Evolutionary conservation across 176 grass and related monocot genomes (phyloP).

Genomic region (Musa itinerans): DNA sequence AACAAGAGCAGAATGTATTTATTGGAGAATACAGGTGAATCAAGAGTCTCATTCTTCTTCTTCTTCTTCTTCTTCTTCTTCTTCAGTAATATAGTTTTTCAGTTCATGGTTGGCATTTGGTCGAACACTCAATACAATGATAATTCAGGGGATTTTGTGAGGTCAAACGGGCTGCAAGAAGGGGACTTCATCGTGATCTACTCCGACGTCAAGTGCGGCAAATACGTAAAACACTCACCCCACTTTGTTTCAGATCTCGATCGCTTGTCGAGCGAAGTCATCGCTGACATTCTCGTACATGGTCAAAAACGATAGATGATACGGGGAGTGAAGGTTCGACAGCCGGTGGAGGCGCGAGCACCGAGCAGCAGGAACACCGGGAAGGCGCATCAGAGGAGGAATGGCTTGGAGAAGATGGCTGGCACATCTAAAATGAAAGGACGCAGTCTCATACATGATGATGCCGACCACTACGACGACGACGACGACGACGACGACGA

Average conservation of each 20-base stretch:
- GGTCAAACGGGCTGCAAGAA: constrained; percentile 63
- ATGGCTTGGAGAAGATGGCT: not conserved
- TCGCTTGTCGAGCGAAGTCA: too few relatives aligned
- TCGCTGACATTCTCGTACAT: too few relatives aligned
- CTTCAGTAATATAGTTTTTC: not conserved
- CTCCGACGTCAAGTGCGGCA: constrained; percentile 69
- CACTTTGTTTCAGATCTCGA: not conserved
- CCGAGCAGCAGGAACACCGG: constrained; percentile 10
- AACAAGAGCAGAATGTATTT: constrained; percentile 99
- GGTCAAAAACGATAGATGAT: constrained; percentile 43
- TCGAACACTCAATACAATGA: not conserved
- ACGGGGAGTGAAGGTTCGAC: constrained; percentile 66
- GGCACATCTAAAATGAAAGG: not conserved
- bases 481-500: too few relatives aligned
- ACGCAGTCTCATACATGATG: not conserved
- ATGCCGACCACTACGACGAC: not conserved
- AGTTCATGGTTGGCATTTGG: not conserved
- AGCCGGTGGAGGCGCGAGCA: constrained; percentile 13
- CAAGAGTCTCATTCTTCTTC: not conserved
- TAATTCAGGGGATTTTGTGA: constrained; percentile 61
- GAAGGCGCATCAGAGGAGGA: not conserved
- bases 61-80: not conserved
- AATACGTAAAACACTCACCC: constrained; percentile 50
- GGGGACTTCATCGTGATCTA: constrained; percentile 92
- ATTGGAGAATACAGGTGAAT: constrained; percentile 69